phyloP scores from a whole-genome alignment of 495 filamentous ascomycete genomes.

The Penicillium atrosanguineum region DNA sequence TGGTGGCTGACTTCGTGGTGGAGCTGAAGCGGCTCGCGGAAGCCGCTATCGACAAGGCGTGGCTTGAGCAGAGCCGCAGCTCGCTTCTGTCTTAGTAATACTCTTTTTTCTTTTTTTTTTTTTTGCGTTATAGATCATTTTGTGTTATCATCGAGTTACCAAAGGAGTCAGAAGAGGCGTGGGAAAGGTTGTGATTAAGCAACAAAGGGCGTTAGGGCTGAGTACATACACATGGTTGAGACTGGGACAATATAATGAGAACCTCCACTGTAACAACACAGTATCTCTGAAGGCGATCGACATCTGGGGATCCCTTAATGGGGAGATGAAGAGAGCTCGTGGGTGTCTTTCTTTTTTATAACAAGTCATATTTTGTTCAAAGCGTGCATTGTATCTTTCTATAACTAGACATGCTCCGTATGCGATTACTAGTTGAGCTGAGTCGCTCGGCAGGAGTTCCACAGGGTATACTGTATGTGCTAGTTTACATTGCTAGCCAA shows the following conservation, averaged over 20 bases:
- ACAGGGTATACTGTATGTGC: too few species aligned
- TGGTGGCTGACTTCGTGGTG: constrained; percentile 47
- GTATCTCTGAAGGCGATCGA: background rate
- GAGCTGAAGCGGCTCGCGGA: constrained; percentile 45
- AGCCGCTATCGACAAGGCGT: constrained; percentile 44
- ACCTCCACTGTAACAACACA: background rate
- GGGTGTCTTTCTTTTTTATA: too few species aligned
- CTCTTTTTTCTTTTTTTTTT: background rate
- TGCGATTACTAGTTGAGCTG: too few species aligned
- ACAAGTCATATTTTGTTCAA: too few species aligned
- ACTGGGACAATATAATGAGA: background rate
- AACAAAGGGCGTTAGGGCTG: background rate
- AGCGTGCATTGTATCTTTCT: too few species aligned
- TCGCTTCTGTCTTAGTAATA: constrained; percentile 6
- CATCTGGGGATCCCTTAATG: too few species aligned
- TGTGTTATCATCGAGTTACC: too few species aligned
- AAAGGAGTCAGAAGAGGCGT: too few species aligned
- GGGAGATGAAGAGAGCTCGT: too few species aligned
- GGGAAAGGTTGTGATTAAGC: background rate
- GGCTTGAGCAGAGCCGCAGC: constrained; percentile 30
- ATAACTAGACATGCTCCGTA: too few species aligned
- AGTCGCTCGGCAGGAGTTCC: too few species aligned
- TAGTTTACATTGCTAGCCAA: too few species aligned
- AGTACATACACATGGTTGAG: background rate
- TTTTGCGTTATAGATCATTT: background rate